A percentile compares a stretch with the other conserved stretches of the same genome.
Conservation (phyloP, 2,329 filamentous ascomycete species). For the Aspergillus unguis region DNA sequence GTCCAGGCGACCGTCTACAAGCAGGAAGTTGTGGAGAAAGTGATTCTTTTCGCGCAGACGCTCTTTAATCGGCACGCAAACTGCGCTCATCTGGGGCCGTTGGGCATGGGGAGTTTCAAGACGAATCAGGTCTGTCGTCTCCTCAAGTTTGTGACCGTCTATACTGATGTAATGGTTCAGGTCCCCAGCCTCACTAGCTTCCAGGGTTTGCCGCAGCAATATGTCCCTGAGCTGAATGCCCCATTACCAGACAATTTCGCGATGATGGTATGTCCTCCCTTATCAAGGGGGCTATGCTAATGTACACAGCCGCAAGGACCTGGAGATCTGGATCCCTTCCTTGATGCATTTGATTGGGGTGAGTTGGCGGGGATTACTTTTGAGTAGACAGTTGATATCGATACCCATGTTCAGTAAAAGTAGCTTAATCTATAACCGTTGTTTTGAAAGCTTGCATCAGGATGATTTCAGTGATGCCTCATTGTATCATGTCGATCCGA, state of each 20-base stretch:
- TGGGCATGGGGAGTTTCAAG: slow-evolving; percentile 31
- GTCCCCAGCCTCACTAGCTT: slow-evolving; percentile 21
- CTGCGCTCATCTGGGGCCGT: slow-evolving; percentile 30
- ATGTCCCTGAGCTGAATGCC: slow-evolving; percentile 24
- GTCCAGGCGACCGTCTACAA: slow-evolving; percentile 32
- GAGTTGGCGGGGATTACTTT: slow-evolving; percentile 30
- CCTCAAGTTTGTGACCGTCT: no score
- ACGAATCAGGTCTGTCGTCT: slow-evolving; percentile 26
- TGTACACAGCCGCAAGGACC: slow-evolving; percentile 18
- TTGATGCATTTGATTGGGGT: slow-evolving; percentile 36
- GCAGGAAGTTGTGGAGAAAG: slow-evolving; percentile 35
- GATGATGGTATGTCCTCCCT: slow-evolving; percentile 21
- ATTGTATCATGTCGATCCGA: no score
- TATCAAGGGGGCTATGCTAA: slow-evolving; percentile 5
- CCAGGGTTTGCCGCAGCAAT: slow-evolving; percentile 21
- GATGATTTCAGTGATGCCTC: no score
- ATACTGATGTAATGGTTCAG: not conserved
- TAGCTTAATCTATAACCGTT: no score
- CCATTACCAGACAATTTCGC: slow-evolving; percentile 23
- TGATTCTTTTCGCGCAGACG: slow-evolving; percentile 35
- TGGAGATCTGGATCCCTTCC: slow-evolving; percentile 33
- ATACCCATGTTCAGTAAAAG: no score
- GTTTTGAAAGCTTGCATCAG: no score
- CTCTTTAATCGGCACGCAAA: slow-evolving; percentile 34
- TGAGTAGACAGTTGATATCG: slow-evolving; percentile 2